A percentile compares a stretch with the other conserved stretches of the same genome.
These are phyloP conservation scores for Sordariomycetes sp. DNA, from an alignment of 2,329 filamentous ascomycete species.

Conservation along the genomic window DNA sequence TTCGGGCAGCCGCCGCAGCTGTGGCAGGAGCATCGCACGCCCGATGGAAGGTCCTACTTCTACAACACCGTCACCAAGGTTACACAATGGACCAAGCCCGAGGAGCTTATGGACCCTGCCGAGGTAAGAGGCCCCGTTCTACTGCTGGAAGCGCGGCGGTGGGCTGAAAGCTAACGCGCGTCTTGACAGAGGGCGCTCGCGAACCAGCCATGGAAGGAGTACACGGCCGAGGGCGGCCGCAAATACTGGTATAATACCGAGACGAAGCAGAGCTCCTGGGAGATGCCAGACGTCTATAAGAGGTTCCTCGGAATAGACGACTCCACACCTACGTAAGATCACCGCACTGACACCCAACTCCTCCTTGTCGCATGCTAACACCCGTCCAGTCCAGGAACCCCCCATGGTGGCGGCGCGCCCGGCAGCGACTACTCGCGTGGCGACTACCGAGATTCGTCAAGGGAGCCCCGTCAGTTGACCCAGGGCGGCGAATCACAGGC, in stretches of 20 bases:
- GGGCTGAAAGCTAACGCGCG: background rate
- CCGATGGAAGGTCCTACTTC: conserved; percentile 80
- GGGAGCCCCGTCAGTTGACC: conserved; percentile 44
- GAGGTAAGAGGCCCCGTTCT: conserved; percentile 44
- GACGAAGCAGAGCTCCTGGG: conserved; percentile 87
- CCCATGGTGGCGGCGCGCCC: background rate
- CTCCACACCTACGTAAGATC: conserved; percentile 27
- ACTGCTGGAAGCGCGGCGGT: background rate
- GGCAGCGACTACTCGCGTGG: conserved; percentile 10
- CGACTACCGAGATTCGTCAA: conserved; percentile 10
- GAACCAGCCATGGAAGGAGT: conserved; percentile 85
- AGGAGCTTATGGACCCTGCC: conserved; percentile 70
- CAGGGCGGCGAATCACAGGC: conserved; percentile 41
- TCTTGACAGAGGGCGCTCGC: conserved; percentile 57
- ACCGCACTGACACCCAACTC: background rate
- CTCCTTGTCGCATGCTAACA: conserved; percentile 1
- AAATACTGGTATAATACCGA: conserved; percentile 95
- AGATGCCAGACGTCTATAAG: conserved; percentile 77
- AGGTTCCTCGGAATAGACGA: conserved; percentile 51
- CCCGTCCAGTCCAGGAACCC: conserved; percentile 16
- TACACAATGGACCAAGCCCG: conserved; percentile 90
- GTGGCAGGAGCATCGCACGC: conserved; percentile 73
- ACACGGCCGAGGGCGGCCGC: conserved; percentile 71
- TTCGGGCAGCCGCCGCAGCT: conserved; percentile 36
- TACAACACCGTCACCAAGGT: conserved; percentile 76